These are phyloP conservation scores for Wickerhamiella bombiphila DNA, from an alignment of 805 yeast species.

Conservation along the genomic window DNA sequence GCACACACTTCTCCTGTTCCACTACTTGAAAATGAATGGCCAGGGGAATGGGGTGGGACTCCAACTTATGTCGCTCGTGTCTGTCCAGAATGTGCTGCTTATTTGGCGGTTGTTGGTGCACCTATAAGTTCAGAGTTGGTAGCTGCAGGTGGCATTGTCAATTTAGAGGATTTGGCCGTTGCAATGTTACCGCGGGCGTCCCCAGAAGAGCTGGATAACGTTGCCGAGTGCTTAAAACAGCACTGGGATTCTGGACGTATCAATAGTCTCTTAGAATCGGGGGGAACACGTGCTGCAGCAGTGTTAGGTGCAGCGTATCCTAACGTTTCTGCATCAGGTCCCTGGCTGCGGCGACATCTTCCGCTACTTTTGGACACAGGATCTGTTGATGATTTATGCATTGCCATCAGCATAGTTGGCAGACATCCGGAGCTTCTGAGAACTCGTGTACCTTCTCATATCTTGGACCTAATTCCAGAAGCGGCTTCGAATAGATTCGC, in stretches of 20 bases:
- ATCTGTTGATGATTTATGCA: neutral
- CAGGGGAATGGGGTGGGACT: no score
- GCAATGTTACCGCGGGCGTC: neutral
- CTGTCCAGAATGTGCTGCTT: neutral
- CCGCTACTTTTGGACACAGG: neutral
- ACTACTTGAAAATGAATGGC: no score
- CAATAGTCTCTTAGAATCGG: neutral
- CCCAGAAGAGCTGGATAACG: neutral
- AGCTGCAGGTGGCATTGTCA: neutral
- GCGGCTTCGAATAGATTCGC: no score
- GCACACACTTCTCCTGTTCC: no score
- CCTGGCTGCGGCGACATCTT: neutral
- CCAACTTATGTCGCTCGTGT: no score
- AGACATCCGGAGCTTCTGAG: neutral
- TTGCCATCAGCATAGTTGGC: neutral
- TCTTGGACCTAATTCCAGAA: neutral
- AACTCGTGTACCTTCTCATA: neutral
- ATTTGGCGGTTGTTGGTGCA: neutral
- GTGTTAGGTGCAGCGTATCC: constrained; percentile 1
- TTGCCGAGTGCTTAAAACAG: neutral
- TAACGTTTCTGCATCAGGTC: neutral
- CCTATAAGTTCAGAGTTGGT: neutral
- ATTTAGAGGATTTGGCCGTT: neutral
- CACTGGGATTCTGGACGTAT: neutral
- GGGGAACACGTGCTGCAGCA: neutral